Evolutionary conservation across 371 early-diverging fungal genomes (phyloP), one percentile per base, ranked within the genome.

Genomic region (Apophysomyces elegans): DNA sequence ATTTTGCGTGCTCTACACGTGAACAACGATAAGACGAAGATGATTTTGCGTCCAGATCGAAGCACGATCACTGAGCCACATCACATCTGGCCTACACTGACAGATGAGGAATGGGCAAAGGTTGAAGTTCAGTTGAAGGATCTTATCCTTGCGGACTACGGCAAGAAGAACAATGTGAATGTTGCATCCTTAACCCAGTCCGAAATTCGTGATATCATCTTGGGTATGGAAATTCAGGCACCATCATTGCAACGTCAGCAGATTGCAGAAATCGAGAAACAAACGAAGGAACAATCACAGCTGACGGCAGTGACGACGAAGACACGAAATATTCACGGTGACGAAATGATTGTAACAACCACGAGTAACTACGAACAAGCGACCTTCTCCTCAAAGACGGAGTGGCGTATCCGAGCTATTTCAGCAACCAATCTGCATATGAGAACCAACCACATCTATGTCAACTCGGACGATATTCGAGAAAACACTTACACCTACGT

Each of bases 171-270:
- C 88, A 95, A 95, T 68, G 97, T 99, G 64, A 98, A 98, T 64
- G 96, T 96, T 38, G 95, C 96, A 5, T 94, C 95, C 47, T 87
- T 99, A 58, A 98, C 99, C 0, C 91, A 93, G 59, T 93, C 95
- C 1, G 99, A 99, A 85, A 95, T 99, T 73, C 92, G 99, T 70
- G 99, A 99, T 83, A 97, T 99, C 67, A 97, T 99, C 69, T 88
- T 99, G 66, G 99, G 99, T 78, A 99, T 98, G 97, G 97, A 97
- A 78, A 98, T 99, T 64, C 92, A 94, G 37, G 98, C 99, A 60
- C 99, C 99, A 36, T 96, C 97, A 58, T 78, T 93, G 41, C 95
- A 97, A 81, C 91, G 99, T 62, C 98, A 97, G 81, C 95, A 98
- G 82, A 93, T 96, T 79, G 97, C 95, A 21, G 96, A 97, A 77